These are phyloP conservation scores for Xylariaceae sp. DNA, from an alignment of 2,329 filamentous ascomycete species.

Conservation along the genomic window DNA sequence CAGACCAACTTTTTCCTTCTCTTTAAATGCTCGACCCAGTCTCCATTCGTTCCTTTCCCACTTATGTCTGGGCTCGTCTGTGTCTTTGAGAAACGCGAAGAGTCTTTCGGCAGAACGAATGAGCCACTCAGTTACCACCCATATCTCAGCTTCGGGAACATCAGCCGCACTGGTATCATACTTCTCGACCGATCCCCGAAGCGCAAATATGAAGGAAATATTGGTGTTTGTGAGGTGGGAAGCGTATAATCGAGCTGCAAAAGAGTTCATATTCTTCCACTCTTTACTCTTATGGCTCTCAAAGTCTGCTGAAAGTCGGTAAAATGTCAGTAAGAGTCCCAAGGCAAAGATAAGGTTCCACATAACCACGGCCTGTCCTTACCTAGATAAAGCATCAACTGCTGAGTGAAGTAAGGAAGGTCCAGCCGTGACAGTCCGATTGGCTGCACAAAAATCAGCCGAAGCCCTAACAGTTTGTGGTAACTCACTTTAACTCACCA, in stretches of 20 bases:
- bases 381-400: background rate
- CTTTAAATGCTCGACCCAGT: background rate
- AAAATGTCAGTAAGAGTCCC: background rate
- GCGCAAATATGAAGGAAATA: background rate
- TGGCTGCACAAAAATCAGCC: background rate
- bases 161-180: background rate
- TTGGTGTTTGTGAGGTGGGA: background rate
- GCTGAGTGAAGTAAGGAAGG: background rate
- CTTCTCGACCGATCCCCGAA: slow-evolving; percentile 1
- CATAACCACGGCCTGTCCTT: background rate
- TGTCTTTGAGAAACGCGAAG: background rate
- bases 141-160: background rate
- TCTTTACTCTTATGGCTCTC: background rate
- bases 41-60: background rate
- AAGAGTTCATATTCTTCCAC: slow-evolving; percentile 2
- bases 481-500: background rate
- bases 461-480: background rate
- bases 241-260: background rate
- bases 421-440: background rate
- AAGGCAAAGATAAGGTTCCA: background rate
- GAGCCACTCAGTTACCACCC: slow-evolving; percentile 4
- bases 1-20: background rate
- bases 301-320: background rate
- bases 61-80: background rate
- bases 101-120: slow-evolving; percentile 1